These are phyloP conservation scores for Scenedesmus sp. DNA, from an alignment of 163 green algal genomes.

Conservation along the genomic window DNA sequence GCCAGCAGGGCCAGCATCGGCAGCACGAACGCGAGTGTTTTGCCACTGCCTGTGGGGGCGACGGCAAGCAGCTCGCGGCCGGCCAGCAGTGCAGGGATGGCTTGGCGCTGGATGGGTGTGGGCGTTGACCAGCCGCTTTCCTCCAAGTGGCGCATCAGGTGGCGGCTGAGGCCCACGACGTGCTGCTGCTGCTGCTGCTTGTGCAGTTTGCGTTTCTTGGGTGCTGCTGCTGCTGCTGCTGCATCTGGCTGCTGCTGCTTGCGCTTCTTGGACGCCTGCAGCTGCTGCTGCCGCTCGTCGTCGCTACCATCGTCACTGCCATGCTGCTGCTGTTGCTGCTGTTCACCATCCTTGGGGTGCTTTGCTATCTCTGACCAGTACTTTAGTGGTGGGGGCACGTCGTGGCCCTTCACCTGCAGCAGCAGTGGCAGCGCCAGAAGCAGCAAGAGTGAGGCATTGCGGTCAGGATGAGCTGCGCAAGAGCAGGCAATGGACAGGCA, in stretches of 20 bases:
- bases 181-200: slow-evolving; percentile 29
- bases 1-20: slow-evolving; percentile 72
- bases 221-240: not conserved
- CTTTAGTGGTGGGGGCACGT: slow-evolving; percentile 16
- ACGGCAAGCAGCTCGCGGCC: slow-evolving; percentile 89
- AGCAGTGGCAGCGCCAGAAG: not conserved
- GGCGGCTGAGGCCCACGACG: not conserved
- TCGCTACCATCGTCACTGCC: not conserved
- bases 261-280: slow-evolving; percentile 6
- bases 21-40: slow-evolving; percentile 90
- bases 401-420: slow-evolving; percentile 20
- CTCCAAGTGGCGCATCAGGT: slow-evolving; percentile 69
- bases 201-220: slow-evolving; percentile 32
- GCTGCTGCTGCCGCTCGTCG: not conserved
- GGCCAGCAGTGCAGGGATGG: slow-evolving; percentile 82
- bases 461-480: no score
- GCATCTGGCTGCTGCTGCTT: not conserved
- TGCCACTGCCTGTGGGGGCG: slow-evolving; percentile 91
- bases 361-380: slow-evolving; percentile 32
- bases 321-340: not conserved
- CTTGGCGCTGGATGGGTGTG: slow-evolving; percentile 95
- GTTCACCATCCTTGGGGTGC: not conserved
- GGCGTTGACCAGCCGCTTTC: slow-evolving; percentile 78
- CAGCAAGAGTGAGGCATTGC: not conserved
- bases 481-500: no score